phyloP scores from a whole-genome alignment of 2,329 filamentous ascomycete genomes.

The Diaporthe destruens region DNA sequence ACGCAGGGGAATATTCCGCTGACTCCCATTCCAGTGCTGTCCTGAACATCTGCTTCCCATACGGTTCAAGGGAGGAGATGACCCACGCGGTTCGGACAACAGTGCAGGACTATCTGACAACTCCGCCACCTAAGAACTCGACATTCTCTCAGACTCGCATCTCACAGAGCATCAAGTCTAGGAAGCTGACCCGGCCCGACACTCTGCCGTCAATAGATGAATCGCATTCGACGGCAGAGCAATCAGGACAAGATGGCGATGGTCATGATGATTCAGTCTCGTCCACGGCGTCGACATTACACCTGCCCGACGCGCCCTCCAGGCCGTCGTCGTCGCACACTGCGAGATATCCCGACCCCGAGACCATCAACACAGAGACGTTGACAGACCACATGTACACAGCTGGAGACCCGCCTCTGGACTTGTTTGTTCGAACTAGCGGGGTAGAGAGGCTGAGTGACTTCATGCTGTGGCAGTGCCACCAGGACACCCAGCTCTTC shows the following conservation, averaged over 20 bases:
- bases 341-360: slow-evolving; percentile 75
- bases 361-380: slow-evolving; percentile 86
- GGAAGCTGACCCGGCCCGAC: slow-evolving; percentile 65
- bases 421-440: slow-evolving; percentile 91
- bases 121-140: slow-evolving; percentile 73
- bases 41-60: slow-evolving; percentile 97
- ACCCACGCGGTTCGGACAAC: slow-evolving; percentile 89
- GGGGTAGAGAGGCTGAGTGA: slow-evolving; percentile 94
- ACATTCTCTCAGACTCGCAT: slow-evolving; percentile 92
- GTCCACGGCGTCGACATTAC: slow-evolving; percentile 68
- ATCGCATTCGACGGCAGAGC: slow-evolving; percentile 58
- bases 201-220: slow-evolving; percentile 62
- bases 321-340: slow-evolving; percentile 51
- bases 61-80: slow-evolving; percentile 96
- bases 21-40: slow-evolving; percentile 56
- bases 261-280: slow-evolving; percentile 66
- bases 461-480: slow-evolving; percentile 99
- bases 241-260: slow-evolving; percentile 58
- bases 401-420: slow-evolving; percentile 84
- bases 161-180: slow-evolving; percentile 83
- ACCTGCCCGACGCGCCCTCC: slow-evolving; percentile 59
- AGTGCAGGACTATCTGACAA: slow-evolving; percentile 86
- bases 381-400: slow-evolving; percentile 91
- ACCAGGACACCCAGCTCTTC: slow-evolving; percentile 91
- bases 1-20: slow-evolving; percentile 37